Evolutionary conservation across 1,139 yeast genomes (phyloP).

Genomic region (Blastobotrys serpentis): DNA sequence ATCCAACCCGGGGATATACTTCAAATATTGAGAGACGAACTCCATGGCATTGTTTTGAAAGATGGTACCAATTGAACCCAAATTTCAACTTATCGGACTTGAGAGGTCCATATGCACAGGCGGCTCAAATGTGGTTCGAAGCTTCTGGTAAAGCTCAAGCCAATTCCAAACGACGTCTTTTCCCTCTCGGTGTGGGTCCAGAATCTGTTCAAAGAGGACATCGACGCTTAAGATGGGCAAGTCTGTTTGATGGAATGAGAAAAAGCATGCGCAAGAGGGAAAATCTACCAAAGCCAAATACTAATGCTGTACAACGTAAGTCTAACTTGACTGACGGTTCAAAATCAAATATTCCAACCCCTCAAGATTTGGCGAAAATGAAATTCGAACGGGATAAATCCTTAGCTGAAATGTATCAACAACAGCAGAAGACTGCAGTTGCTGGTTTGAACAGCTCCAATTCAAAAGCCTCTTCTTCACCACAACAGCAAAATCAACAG

Average conservation of each 20-base stretch:
- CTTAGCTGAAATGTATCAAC: constrained; percentile 62
- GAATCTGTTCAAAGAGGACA: constrained; percentile 95
- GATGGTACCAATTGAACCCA: constrained; percentile 91
- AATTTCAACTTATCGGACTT: constrained; percentile 80
- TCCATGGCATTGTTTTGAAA: constrained; percentile 98
- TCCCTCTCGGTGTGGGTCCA: constrained; percentile 87
- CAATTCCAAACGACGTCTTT: constrained; percentile 80
- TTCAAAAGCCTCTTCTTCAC: background rate
- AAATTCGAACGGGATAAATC: constrained; percentile 85
- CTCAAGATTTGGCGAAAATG: constrained; percentile 75
- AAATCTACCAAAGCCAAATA: constrained; percentile 56
- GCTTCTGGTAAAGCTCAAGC: constrained; percentile 87
- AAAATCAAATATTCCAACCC: constrained; percentile 55
- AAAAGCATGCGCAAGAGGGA: constrained; percentile 89
- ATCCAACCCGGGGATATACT: constrained; percentile 64
- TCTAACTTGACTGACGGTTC: constrained; percentile 34
- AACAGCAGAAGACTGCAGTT: constrained; percentile 42
- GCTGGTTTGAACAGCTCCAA: constrained; percentile 16
- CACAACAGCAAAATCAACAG: constrained; percentile 18
- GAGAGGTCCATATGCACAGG: constrained; percentile 81
- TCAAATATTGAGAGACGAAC: constrained; percentile 93
- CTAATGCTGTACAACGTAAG: constrained; percentile 33
- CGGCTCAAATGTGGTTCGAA: constrained; percentile 89
- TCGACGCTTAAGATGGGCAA: constrained; percentile 86
- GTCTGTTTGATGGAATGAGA: constrained; percentile 94